Evolutionary conservation across 805 yeast species (phyloP).

Genomic region (Yamadazyma tumulicola): DNA sequence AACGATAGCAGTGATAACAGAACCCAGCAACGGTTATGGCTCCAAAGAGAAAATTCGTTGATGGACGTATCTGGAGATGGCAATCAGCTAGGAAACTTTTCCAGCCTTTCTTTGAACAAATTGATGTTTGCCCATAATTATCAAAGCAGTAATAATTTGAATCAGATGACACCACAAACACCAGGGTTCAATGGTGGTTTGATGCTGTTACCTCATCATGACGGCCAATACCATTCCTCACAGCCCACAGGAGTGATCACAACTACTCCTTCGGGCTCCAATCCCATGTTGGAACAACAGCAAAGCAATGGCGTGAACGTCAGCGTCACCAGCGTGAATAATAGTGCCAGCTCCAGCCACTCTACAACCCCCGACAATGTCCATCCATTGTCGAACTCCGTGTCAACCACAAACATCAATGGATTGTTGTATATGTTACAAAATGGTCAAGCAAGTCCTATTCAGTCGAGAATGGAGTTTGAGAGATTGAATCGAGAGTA

Average conservation of each 20-base stretch:
- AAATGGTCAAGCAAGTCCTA: conserved; percentile 40
- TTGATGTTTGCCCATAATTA: conserved; percentile 35
- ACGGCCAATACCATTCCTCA: background rate
- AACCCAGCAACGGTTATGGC: conserved; percentile 82
- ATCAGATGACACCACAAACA: conserved; percentile 12
- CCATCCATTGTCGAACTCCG: conserved; percentile 1
- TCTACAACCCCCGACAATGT: conserved; percentile 1
- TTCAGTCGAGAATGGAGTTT: conserved; percentile 68
- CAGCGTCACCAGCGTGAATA: conserved; percentile 3
- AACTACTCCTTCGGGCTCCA: background rate
- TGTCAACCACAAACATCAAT: conserved; percentile 18
- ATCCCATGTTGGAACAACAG: background rate
- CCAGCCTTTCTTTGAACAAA: conserved; percentile 36
- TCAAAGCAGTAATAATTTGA: conserved; percentile 20
- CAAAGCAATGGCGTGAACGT: background rate
- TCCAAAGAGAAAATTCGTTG: conserved; percentile 72
- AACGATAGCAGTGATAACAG: conserved; percentile 27
- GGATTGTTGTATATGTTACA: conserved; percentile 28
- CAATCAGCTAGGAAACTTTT: conserved; percentile 29
- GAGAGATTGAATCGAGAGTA: conserved; percentile 77
- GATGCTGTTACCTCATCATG: conserved; percentile 1
- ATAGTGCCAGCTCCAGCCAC: background rate
- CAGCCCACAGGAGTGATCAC: background rate
- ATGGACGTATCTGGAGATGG: conserved; percentile 49
- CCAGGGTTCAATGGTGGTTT: conserved; percentile 3